A percentile compares a stretch with the other conserved stretches of the same genome.
Conservation (phyloP, 1,284 basidiomycete genomes). For the Caloboletus firmus region DNA sequence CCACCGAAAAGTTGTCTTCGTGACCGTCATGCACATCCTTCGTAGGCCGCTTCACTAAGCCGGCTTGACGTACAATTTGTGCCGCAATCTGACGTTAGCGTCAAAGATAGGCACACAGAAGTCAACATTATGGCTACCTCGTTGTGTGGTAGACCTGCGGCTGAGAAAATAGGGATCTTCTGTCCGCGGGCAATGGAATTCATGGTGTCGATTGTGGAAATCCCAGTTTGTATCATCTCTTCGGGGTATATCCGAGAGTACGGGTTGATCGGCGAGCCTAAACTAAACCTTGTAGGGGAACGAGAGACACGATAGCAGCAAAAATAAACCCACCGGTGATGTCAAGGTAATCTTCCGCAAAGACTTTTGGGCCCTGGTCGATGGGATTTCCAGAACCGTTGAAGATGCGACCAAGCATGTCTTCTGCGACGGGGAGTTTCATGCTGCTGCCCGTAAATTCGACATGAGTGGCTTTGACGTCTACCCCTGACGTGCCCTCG, state of each 20-base stretch:
- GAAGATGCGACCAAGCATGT: conserved; percentile 99
- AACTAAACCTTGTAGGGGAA: conserved; percentile 23
- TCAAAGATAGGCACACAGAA: conserved; percentile 23
- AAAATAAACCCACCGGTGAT: conserved; percentile 82
- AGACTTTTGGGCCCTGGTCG: conserved; percentile 98
- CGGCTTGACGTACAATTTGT: conserved; percentile 99
- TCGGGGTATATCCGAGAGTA: conserved; percentile 99
- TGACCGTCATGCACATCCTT: conserved; percentile 99
- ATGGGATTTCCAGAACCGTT: conserved; percentile 98
- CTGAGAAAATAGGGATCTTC: conserved; percentile 99
- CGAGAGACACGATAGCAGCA: conserved; percentile 5
- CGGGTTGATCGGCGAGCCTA: conserved; percentile 98
- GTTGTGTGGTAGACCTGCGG: conserved; percentile 98
- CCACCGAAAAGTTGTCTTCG: conserved; percentile 99
- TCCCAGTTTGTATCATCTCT: conserved; percentile 99
- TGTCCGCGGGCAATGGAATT: conserved; percentile 99
- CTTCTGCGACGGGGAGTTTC: conserved; percentile 99
- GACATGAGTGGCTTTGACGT: conserved; percentile 96
- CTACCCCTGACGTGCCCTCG: conserved; percentile 97
- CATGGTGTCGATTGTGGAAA: conserved; percentile 98
- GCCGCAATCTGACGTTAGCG: conserved; percentile 81
- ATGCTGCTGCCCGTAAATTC: conserved; percentile 98
- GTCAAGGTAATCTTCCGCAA: conserved; percentile 99
- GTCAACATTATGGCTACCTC: conserved; percentile 58
- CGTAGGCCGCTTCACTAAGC: conserved; percentile 91